Percentiles rank a stretch among this genome's conserved stretches.
These are phyloP conservation scores for Cordyceps cateniannulata DNA, from an alignment of 2,329 filamentous ascomycete species.

Conservation along the genomic window DNA sequence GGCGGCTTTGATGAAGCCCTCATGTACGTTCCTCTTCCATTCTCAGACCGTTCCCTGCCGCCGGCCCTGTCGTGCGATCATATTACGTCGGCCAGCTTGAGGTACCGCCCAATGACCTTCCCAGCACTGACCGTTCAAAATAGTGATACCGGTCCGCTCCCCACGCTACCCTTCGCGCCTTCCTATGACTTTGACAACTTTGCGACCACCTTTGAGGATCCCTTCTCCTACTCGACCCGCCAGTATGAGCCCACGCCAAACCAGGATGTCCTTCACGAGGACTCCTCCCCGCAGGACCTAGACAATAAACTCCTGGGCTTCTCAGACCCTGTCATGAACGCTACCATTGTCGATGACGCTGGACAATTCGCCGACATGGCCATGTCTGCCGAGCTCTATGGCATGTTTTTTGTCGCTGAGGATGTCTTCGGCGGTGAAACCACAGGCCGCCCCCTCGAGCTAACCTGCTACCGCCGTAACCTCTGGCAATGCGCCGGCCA, in stretches of 20 bases:
- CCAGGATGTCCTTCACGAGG: conserved; percentile 38
- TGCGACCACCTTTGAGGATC: conserved; percentile 58
- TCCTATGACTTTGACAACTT: conserved; percentile 56
- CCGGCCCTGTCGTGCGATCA: neutral
- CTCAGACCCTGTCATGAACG: conserved; percentile 54
- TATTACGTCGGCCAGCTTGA: neutral
- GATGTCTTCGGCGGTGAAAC: conserved; percentile 64
- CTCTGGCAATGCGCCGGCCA: conserved; percentile 91
- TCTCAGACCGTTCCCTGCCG: conserved; percentile 8
- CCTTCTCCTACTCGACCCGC: conserved; percentile 51
- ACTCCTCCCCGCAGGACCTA: conserved; percentile 48
- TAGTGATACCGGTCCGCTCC: conserved; percentile 29
- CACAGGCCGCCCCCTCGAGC: conserved; percentile 59
- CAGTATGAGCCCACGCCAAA: conserved; percentile 39
- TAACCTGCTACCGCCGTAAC: conserved; percentile 93
- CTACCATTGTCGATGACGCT: conserved; percentile 58
- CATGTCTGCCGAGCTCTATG: conserved; percentile 71
- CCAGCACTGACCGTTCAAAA: neutral
- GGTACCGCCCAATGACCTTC: neutral
- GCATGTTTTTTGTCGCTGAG: conserved; percentile 85
- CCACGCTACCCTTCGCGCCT: conserved; percentile 46
- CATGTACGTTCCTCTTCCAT: conserved; percentile 37
- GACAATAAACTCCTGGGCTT: conserved; percentile 72
- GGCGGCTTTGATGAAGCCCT: conserved; percentile 48
- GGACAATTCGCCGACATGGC: conserved; percentile 57